These are phyloP conservation scores for Tulasnella sp. DNA, from an alignment of 768 basidiomycete genomes.

Conservation along the genomic window DNA sequence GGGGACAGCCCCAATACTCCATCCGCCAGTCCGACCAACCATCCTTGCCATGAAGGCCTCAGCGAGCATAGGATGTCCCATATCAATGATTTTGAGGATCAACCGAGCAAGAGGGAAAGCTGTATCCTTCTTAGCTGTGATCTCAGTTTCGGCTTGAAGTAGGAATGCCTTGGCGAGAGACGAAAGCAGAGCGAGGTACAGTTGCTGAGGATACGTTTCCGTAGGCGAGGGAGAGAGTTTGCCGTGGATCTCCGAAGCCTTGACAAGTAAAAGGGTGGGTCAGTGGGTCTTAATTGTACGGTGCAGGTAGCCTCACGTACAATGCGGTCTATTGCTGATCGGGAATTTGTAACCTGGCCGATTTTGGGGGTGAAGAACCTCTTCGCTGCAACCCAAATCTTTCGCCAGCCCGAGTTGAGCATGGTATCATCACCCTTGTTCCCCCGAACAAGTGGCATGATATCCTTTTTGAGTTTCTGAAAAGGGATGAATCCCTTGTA, in stretches of 20 bases:
- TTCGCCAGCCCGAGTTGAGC: constrained; percentile 43
- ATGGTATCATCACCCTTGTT: constrained; percentile 40
- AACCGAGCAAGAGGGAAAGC: constrained; percentile 78
- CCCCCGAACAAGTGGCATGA: constrained; percentile 49
- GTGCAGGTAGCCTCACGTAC: constrained; percentile 36
- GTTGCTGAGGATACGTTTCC: constrained; percentile 29
- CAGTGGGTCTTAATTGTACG: background rate
- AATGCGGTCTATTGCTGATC: constrained; percentile 51
- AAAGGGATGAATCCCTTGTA: background rate
- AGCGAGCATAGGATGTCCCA: constrained; percentile 53
- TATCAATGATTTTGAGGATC: constrained; percentile 49
- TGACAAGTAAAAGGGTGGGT: background rate
- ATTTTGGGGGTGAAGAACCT: constrained; percentile 80
- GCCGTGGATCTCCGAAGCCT: constrained; percentile 35
- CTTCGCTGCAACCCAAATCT: constrained; percentile 58
- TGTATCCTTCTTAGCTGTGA: constrained; percentile 77
- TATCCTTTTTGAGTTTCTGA: constrained; percentile 25
- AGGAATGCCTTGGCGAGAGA: constrained; percentile 85
- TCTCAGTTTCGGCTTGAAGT: constrained; percentile 88
- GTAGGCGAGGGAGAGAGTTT: constrained; percentile 32
- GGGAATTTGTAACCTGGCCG: constrained; percentile 75
- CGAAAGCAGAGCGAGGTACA: constrained; percentile 72
- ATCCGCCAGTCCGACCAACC: constrained; percentile 80
- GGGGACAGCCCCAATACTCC: constrained; percentile 66
- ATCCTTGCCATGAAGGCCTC: constrained; percentile 77